Percentiles rank a stretch among this genome's conserved stretches.
phyloP scores from a whole-genome alignment of 2,329 filamentous ascomycete genomes.

The Xylaria sp. region DNA sequence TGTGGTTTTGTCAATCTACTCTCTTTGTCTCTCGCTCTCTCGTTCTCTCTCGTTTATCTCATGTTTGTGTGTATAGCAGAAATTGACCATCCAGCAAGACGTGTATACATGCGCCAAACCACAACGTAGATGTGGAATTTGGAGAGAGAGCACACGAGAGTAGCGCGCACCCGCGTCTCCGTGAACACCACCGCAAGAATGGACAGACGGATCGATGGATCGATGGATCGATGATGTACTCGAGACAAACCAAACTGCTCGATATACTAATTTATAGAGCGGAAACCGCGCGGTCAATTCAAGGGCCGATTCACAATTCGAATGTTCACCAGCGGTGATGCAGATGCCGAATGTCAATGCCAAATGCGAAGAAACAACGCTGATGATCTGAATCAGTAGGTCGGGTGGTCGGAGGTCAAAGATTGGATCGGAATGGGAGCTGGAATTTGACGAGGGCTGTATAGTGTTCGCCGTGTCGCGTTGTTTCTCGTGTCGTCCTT shows the following conservation, averaged over 20 bases:
- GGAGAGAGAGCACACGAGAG: too few relatives aligned
- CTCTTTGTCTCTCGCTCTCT: neutral
- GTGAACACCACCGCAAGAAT: neutral
- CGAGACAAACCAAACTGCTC: neutral
- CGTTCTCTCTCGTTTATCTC: neutral
- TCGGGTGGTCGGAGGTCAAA: too few relatives aligned
- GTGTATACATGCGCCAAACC: too few relatives aligned
- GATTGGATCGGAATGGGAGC: neutral
- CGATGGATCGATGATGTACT: neutral
- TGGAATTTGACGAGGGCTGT: too few relatives aligned
- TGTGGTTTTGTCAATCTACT: neutral
- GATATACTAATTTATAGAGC: neutral
- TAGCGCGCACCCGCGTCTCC: neutral
- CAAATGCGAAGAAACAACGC: too few relatives aligned
- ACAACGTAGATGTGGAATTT: neutral
- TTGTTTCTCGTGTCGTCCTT: neutral
- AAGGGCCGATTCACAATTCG: neutral
- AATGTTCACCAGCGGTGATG: too few relatives aligned
- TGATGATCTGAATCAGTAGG: too few relatives aligned
- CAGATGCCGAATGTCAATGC: too few relatives aligned
- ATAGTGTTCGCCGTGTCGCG: too few relatives aligned
- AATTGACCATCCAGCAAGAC: neutral
- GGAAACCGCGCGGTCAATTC: neutral
- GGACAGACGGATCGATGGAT: neutral
- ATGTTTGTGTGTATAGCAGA: neutral